Conservation (phyloP, 257 asterid species). For the Lycium ferocissimum region DNA sequence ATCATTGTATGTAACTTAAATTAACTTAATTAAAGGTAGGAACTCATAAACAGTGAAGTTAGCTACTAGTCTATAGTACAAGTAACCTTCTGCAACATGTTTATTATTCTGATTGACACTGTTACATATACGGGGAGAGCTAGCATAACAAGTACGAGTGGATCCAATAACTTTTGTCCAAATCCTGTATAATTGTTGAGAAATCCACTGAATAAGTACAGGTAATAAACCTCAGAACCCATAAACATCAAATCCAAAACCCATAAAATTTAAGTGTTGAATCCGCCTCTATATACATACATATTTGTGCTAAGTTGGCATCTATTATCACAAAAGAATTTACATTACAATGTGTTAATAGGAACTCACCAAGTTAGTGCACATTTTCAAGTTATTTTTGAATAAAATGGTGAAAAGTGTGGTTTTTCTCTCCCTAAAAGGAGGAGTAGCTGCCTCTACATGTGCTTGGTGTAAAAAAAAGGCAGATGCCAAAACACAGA, state of each 20-base stretch:
- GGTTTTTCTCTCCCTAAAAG: neutral
- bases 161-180: neutral
- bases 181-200: neutral
- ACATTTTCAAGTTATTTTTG: neutral
- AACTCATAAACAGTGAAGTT: neutral
- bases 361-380: neutral
- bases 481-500: slow-evolving; percentile 2
- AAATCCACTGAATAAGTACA: neutral
- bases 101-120: neutral
- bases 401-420: neutral
- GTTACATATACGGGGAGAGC: neutral
- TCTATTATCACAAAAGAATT: neutral
- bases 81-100: neutral
- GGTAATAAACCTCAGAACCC: neutral
- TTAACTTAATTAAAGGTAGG: neutral
- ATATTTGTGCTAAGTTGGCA: neutral
- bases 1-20: neutral
- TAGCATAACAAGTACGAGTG: neutral
- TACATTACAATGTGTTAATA: neutral
- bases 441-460: neutral
- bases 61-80: neutral
- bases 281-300: neutral
- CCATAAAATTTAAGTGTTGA: neutral
- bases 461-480: neutral
- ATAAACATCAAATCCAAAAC: neutral